phyloP scores from a whole-genome alignment of 2,329 filamentous ascomycete species.

The Diaporthe vexans region DNA sequence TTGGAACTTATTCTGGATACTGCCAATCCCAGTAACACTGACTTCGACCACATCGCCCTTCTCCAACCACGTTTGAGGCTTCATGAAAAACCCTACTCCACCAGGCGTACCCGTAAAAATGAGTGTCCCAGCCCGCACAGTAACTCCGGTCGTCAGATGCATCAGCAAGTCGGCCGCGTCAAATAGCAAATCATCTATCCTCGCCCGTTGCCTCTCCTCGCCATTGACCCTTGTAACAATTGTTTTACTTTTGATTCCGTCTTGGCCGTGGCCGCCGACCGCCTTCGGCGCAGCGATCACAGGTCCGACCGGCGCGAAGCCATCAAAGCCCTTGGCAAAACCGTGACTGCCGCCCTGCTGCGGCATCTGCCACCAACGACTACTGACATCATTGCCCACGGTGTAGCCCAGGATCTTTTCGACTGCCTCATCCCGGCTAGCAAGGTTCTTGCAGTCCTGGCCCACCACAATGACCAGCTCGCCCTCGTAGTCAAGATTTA shows the following conservation, averaged over 20 bases:
- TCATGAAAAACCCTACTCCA: conserved; percentile 56
- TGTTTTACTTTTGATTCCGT: not conserved
- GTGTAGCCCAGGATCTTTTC: conserved; percentile 68
- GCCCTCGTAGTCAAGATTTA: conserved; percentile 64
- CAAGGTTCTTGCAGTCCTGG: conserved; percentile 61
- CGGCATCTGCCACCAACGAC: conserved; percentile 64
- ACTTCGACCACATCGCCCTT: conserved; percentile 54
- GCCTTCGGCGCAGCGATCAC: conserved; percentile 47
- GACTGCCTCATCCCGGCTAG: conserved; percentile 58
- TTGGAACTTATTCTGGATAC: conserved; percentile 47
- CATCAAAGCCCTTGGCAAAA: conserved; percentile 65
- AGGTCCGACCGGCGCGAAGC: conserved; percentile 65
- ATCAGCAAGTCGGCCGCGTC: conserved; percentile 55
- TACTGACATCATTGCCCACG: conserved; percentile 66
- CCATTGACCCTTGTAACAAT: conserved; percentile 58
- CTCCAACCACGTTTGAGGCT: conserved; percentile 51
- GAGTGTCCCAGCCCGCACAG: conserved; percentile 59
- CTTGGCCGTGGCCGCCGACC: not conserved
- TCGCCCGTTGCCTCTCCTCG: conserved; percentile 58
- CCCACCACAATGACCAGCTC: conserved; percentile 66
- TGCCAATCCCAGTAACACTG: conserved; percentile 50
- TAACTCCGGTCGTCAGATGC: conserved; percentile 56
- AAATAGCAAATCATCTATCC: conserved; percentile 60
- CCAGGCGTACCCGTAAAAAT: conserved; percentile 59
- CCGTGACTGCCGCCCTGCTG: conserved; percentile 58